Base-by-base conservation (phyloP, 169 alveolate species). In the Cryptosporidium felis region DNA sequence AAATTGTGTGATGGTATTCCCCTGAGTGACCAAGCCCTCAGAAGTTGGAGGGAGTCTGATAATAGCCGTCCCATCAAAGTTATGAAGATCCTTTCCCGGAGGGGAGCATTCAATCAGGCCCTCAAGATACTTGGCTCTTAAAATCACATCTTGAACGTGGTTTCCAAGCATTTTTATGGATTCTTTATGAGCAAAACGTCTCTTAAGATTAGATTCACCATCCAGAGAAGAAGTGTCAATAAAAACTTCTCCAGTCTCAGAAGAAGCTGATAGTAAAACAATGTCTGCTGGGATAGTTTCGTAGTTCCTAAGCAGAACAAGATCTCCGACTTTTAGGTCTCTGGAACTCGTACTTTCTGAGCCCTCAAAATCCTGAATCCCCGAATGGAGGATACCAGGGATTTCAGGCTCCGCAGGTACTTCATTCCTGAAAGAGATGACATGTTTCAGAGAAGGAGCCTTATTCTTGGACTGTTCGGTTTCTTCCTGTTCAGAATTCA, bases 231-330 rank as follows among this genome's bases (percentile, higher is more conserved):
- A 92, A 36, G 97, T 94, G 59, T 94, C 95, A 18, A 94, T 88
- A 62, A 89, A 92, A 60, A 93, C 92, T 21, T 88, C 65, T 14
- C 95, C 94, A 36, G 23, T 6, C 32, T 81, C 90, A 10, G 89
- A 80, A 21, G 85, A 89, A n/a, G 90, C 30, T 58, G 82, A 65
- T 18, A 94, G 65, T 5, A 93, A 67, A n/a, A 94, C 74, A 30
- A 94, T 62, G 82, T 95, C 98, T 8, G 96, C 97, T 6, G 98
- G 98, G 6, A 94, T 91, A 60, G 95, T 89, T 80, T 95, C 90
- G 65, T 94, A 93, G 41, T 94, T 92, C 18, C 93, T 89, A 23
- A 95, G 91, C 79, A 90, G 81, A 40, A 92, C 92, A 41, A 93
- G 56, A 89, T 94, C 91, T 10, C 96, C 96, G 26, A 90, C 95